phyloP scores from a whole-genome alignment of 495 filamentous ascomycete species.

The Chaetomidium leptoderma region DNA sequence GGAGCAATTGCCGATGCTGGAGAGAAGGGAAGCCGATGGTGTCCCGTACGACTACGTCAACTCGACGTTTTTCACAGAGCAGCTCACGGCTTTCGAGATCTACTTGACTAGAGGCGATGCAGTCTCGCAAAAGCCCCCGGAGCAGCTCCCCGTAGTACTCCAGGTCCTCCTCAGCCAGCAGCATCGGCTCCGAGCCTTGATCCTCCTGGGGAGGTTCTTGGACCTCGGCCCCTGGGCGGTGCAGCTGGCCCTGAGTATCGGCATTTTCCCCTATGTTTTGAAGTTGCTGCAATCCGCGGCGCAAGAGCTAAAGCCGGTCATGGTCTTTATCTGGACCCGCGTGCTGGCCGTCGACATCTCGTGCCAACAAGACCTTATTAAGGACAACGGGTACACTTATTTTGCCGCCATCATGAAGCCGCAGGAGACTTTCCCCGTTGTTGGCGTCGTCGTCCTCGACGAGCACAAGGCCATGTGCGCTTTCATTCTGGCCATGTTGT shows the following conservation, averaged over 20 bases:
- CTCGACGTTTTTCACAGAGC: slow-evolving; percentile 93
- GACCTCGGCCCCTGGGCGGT: slow-evolving; percentile 98
- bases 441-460: slow-evolving; percentile 74
- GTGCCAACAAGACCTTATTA: slow-evolving; percentile 87
- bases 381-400: slow-evolving; percentile 95
- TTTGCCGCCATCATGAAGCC: slow-evolving; percentile 89
- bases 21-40: slow-evolving; percentile 63
- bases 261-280: slow-evolving; percentile 96
- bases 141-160: slow-evolving; percentile 92
- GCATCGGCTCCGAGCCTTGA: slow-evolving; percentile 86
- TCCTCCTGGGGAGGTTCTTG: slow-evolving; percentile 87
- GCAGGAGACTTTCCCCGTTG: slow-evolving; percentile 72
- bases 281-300: slow-evolving; percentile 95
- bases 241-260: slow-evolving; percentile 90
- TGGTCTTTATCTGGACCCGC: slow-evolving; percentile 99
- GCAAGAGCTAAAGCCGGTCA: slow-evolving; percentile 90
- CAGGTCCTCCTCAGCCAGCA: slow-evolving; percentile 95
- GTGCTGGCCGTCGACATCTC: slow-evolving; percentile 92
- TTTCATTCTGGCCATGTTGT: slow-evolving; percentile 95
- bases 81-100: slow-evolving; percentile 95
- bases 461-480: slow-evolving; percentile 99
- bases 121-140: slow-evolving; percentile 75
- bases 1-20: slow-evolving; percentile 81
- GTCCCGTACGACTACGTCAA: slow-evolving; percentile 86
- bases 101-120: slow-evolving; percentile 85